Evolutionary conservation across 306 rosid genomes (phyloP).

Genomic region (Cucurbita maxima): DNA sequence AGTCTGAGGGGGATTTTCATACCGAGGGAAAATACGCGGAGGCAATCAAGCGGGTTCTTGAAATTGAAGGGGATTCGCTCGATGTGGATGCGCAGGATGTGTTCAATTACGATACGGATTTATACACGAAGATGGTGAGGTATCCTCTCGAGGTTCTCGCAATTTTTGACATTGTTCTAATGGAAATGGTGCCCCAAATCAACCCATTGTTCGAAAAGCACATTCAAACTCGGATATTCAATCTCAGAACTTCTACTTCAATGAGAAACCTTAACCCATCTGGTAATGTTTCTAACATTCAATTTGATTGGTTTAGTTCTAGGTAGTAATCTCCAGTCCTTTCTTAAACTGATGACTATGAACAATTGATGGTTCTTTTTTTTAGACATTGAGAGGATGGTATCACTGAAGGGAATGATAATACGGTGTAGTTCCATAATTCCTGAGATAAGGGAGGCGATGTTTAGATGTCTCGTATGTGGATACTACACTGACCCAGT

Average conservation of each 20-base stretch:
- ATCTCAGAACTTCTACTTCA: constrained; percentile 59
- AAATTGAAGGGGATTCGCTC: constrained; percentile 60
- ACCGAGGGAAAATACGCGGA: constrained; percentile 72
- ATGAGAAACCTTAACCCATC: constrained; percentile 91
- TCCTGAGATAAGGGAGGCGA: constrained; percentile 91
- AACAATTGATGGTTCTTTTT: constrained; percentile 5
- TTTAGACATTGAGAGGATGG: constrained; percentile 90
- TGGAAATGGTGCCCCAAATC: constrained; percentile 73
- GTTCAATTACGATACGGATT: constrained; percentile 74
- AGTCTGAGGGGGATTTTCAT: constrained; percentile 37
- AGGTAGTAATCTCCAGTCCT: not conserved
- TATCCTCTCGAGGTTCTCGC: constrained; percentile 96
- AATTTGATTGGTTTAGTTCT: not conserved
- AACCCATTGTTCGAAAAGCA: constrained; percentile 78
- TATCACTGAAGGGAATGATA: constrained; percentile 84
- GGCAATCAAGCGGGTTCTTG: constrained; percentile 49
- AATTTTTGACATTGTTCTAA: constrained; percentile 81
- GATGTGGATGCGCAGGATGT: constrained; percentile 75
- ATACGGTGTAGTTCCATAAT: constrained; percentile 75
- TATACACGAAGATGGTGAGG: constrained; percentile 85
- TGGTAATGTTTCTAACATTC: constrained; percentile 32
- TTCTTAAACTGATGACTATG: not conserved
- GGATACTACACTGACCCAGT: constrained; percentile 71
- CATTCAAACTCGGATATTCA: constrained; percentile 78
- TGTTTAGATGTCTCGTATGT: constrained; percentile 88